Percentiles rank a stretch among this genome's conserved stretches.
These are phyloP conservation scores for Musa acuminata DNA, from an alignment of 176 grass and related monocot genomes.

Conservation along the genomic window DNA sequence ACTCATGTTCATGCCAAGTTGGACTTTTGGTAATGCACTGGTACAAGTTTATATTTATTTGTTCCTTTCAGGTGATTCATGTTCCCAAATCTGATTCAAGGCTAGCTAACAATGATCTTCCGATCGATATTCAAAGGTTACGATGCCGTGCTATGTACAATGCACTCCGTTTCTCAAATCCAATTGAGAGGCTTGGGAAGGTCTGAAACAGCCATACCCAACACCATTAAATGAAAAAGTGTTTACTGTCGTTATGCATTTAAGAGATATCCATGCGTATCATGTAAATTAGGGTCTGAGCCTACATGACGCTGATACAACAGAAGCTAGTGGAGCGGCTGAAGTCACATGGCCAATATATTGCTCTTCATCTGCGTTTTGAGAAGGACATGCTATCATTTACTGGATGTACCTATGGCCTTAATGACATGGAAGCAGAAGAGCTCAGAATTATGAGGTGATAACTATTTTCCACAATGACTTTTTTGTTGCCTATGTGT, in stretches of 20 bases:
- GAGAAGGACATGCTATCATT: slow-evolving; percentile 98
- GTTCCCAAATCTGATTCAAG: slow-evolving; percentile 83
- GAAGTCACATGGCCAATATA: slow-evolving; percentile 56
- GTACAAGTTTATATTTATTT: slow-evolving; percentile 7
- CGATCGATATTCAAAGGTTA: slow-evolving; percentile 88
- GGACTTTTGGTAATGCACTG: background rate
- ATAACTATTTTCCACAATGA: background rate
- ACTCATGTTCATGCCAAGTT: background rate
- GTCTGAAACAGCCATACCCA: slow-evolving; percentile 32
- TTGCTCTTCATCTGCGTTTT: slow-evolving; percentile 91
- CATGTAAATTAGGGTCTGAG: slow-evolving; percentile 81
- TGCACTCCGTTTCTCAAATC: slow-evolving; percentile 59
- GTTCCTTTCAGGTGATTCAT: slow-evolving; percentile 68
- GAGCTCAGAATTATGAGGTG: slow-evolving; percentile 79
- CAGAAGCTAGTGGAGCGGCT: slow-evolving; percentile 94
- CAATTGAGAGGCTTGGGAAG: slow-evolving; percentile 85
- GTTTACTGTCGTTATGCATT: slow-evolving; percentile 13
- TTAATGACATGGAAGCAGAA: slow-evolving; percentile 59
- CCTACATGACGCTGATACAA: slow-evolving; percentile 61
- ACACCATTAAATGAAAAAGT: slow-evolving; percentile 19
- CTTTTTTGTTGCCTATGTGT: background rate
- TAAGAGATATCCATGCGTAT: slow-evolving; percentile 15
- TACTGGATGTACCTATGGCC: slow-evolving; percentile 67
- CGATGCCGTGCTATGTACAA: slow-evolving; percentile 84
- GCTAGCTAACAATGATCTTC: slow-evolving; percentile 85